Conservation (phyloP, 768 basidiomycete genomes). For the Trichaptum fuscoviolaceum region DNA sequence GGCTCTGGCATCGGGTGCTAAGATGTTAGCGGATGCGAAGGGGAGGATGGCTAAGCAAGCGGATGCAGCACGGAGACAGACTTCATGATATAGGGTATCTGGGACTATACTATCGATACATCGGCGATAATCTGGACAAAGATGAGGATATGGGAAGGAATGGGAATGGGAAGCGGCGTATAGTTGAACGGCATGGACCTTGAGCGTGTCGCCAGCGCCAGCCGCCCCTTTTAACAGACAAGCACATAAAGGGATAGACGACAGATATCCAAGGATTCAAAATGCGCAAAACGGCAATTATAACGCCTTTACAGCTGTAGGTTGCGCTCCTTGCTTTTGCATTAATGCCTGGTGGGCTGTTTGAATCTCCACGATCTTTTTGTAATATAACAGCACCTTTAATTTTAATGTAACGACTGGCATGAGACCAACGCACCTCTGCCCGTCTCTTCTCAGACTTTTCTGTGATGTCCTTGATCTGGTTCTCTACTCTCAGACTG, state of each 20-base stretch:
- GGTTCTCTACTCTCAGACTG: slow-evolving; percentile 75
- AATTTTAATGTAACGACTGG: not conserved
- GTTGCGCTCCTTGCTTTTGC: slow-evolving; percentile 32
- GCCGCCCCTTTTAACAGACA: not conserved
- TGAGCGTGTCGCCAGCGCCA: not conserved
- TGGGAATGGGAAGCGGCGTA: not conserved
- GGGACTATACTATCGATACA: not conserved
- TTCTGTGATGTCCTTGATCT: slow-evolving; percentile 72
- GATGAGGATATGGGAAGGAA: not conserved
- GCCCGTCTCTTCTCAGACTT: slow-evolving; percentile 77
- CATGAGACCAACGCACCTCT: slow-evolving; percentile 49
- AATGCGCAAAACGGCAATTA: too few relatives aligned
- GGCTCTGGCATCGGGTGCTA: not conserved
- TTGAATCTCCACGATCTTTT: slow-evolving; percentile 65
- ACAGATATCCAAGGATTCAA: slow-evolving; percentile 11
- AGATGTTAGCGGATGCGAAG: not conserved
- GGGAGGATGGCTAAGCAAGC: not conserved
- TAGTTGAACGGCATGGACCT: not conserved
- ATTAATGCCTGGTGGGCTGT: slow-evolving; percentile 35
- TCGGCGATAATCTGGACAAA: too few relatives aligned
- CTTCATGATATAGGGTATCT: not conserved
- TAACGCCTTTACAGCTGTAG: slow-evolving; percentile 12
- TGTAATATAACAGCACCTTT: slow-evolving; percentile 6
- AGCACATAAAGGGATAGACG: slow-evolving; percentile 10
- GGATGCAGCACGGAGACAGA: not conserved